Percentiles rank a stretch among this genome's conserved stretches.
These are phyloP conservation scores for Mucor sp. DNA, from an alignment of 371 early-diverging fungal genomes.

Conservation along the genomic window DNA sequence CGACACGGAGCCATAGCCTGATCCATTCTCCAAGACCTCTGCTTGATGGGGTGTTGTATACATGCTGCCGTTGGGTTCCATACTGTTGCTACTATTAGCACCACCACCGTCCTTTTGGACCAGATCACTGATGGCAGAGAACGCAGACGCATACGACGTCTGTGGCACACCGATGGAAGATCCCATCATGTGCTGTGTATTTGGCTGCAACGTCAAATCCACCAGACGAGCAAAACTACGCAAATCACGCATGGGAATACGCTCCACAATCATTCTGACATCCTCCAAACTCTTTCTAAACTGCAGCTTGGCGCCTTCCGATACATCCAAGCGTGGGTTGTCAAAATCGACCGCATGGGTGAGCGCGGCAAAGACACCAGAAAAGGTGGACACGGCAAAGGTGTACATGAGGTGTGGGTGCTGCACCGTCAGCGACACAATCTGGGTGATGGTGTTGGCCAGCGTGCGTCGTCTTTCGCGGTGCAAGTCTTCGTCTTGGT, in stretches of 20 bases:
- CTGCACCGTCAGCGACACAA: conserved; percentile 39
- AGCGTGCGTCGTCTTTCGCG: conserved; percentile 37
- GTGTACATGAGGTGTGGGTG: conserved; percentile 42
- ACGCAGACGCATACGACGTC: conserved; percentile 19
- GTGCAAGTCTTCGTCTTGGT: conserved; percentile 41
- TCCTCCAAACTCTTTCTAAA: conserved; percentile 42
- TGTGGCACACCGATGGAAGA: conserved; percentile 1
- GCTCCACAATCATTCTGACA: conserved; percentile 32
- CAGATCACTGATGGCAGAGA: conserved; percentile 34
- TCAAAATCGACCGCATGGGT: conserved; percentile 47
- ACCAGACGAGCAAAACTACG: conserved; percentile 37
- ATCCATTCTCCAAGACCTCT: conserved; percentile 7
- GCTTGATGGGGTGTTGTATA: conserved; percentile 9
- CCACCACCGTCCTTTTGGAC: conserved; percentile 16
- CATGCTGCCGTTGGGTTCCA: conserved; percentile 5
- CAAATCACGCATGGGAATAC: conserved; percentile 31
- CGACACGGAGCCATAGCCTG: conserved; percentile 20
- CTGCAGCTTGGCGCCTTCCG: conserved; percentile 38
- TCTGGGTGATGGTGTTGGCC: conserved; percentile 45
- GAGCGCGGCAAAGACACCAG: conserved; percentile 47
- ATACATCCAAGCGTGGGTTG: conserved; percentile 32
- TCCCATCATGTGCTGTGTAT: conserved; percentile 7
- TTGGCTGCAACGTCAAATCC: conserved; percentile 38
- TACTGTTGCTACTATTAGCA: not conserved
- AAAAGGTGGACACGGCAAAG: conserved; percentile 38